Evolutionary conservation across 108 stramenopile species (phyloP).

Genomic region (Licmophora abbreviata): DNA sequence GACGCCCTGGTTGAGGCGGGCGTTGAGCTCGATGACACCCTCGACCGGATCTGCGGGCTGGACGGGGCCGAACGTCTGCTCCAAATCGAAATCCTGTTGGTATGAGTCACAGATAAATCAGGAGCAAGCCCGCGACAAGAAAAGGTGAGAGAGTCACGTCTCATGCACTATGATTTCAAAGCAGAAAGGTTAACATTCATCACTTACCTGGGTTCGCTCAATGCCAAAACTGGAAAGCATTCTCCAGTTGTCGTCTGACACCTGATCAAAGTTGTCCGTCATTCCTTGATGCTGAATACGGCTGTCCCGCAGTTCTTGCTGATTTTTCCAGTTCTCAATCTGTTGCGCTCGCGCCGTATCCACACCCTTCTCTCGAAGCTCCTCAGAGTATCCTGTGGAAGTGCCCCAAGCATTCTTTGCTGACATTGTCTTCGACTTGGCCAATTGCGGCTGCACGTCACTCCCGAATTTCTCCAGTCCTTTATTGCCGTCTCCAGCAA

Average conservation of each 20-base stretch:
- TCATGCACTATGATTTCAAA: not conserved
- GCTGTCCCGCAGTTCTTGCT: conserved; percentile 65
- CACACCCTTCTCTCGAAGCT: conserved; percentile 40
- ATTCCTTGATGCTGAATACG: conserved; percentile 38
- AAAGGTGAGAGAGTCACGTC: not conserved
- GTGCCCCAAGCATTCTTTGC: conserved; percentile 84
- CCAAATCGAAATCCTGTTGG: conserved; percentile 56
- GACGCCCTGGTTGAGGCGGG: conserved; percentile 36
- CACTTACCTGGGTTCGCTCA: conserved; percentile 57
- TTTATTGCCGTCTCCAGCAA: conserved; percentile 76
- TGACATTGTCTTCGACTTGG: conserved; percentile 54
- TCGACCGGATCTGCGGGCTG: conserved; percentile 37
- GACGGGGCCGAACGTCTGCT: conserved; percentile 67
- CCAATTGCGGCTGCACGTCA: conserved; percentile 21
- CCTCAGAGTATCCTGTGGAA: conserved; percentile 65
- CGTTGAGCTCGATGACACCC: conserved; percentile 46
- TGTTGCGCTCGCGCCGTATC: conserved; percentile 74
- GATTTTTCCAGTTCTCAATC: conserved; percentile 84
- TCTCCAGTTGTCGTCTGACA: conserved; percentile 58
- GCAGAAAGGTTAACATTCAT: not conserved
- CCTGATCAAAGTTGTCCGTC: conserved; percentile 54
- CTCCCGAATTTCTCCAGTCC: conserved; percentile 17
- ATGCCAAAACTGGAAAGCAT: conserved; percentile 72
- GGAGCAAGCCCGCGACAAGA: not conserved
- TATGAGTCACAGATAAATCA: not conserved